These are phyloP conservation scores for Saprolegnia diclina DNA, from an alignment of 352 stramenopile genomes.

Conservation along the genomic window DNA sequence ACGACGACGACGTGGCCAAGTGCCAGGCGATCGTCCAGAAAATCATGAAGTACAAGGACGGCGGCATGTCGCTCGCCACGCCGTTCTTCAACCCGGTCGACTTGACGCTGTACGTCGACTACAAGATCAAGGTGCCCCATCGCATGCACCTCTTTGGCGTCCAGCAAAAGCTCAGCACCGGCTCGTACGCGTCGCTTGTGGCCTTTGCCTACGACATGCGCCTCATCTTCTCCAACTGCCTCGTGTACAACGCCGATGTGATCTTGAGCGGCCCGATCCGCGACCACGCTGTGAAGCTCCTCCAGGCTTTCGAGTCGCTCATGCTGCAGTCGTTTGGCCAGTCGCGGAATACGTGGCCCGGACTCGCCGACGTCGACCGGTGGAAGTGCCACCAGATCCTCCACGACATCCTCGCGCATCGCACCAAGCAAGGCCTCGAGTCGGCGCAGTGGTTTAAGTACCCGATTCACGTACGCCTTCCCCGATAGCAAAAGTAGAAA, in stretches of 20 bases:
- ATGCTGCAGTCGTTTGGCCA: conserved; percentile 43
- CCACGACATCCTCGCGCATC: conserved; percentile 65
- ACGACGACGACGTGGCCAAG: conserved; percentile 34
- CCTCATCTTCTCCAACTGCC: conserved; percentile 82
- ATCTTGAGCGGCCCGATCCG: conserved; percentile 78
- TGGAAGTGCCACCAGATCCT: conserved; percentile 84
- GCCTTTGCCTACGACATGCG: conserved; percentile 75
- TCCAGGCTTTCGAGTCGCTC: conserved; percentile 67
- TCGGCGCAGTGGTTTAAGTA: conserved; percentile 87
- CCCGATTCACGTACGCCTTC: conserved; percentile 36
- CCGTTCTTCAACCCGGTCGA: conserved; percentile 81
- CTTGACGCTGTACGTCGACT: conserved; percentile 75
- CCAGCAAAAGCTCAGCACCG: conserved; percentile 75
- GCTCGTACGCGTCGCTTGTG: conserved; percentile 54
- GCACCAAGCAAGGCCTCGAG: conserved; percentile 58
- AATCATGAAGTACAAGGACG: conserved; percentile 83
- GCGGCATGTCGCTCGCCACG: conserved; percentile 54
- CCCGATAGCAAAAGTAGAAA: too few species aligned
- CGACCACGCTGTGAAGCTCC: conserved; percentile 73
- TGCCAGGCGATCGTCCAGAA: conserved; percentile 70
- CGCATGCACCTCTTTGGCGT: conserved; percentile 82
- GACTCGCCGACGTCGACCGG: conserved; percentile 43
- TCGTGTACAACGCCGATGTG: conserved; percentile 85
- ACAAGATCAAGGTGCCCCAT: conserved; percentile 75
- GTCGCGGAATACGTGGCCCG: conserved; percentile 60